phyloP scores from a whole-genome alignment of 1,139 yeast genomes.

The Yamadazyma songkhlaensis region DNA sequence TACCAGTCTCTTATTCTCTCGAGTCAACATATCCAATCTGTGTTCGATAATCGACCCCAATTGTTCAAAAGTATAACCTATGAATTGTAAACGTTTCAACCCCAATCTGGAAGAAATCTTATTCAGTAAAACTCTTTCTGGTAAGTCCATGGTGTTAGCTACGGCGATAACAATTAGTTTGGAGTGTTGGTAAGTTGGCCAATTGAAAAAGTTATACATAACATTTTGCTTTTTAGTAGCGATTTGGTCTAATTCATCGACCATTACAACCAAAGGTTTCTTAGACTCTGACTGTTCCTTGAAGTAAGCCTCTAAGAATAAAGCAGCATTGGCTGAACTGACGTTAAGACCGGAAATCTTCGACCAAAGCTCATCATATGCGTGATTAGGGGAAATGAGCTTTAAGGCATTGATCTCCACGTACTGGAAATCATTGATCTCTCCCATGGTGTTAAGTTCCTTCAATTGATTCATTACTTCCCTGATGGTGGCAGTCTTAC shows the following conservation, averaged over 20 bases:
- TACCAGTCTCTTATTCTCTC: slow-evolving; percentile 34
- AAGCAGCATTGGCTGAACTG: slow-evolving; percentile 60
- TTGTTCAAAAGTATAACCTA: slow-evolving; percentile 83
- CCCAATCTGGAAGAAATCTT: slow-evolving; percentile 93
- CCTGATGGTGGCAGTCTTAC: slow-evolving; percentile 90
- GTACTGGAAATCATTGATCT: slow-evolving; percentile 60
- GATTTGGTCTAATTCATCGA: slow-evolving; percentile 93
- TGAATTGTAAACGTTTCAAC: slow-evolving; percentile 77
- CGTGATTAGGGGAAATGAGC: slow-evolving; percentile 76
- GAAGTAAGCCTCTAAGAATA: slow-evolving; percentile 39
- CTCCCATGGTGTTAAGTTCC: slow-evolving; percentile 42
- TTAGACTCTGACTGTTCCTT: slow-evolving; percentile 23
- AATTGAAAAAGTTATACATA: slow-evolving; percentile 93
- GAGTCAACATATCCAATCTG: slow-evolving; percentile 58
- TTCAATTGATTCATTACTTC: slow-evolving; percentile 75
- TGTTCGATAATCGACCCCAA: slow-evolving; percentile 71
- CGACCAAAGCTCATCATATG: slow-evolving; percentile 83
- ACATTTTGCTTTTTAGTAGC: slow-evolving; percentile 84
- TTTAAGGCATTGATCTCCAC: slow-evolving; percentile 91
- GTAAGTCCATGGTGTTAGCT: slow-evolving; percentile 96
- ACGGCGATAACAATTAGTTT: slow-evolving; percentile 86
- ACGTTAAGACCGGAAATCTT: slow-evolving; percentile 63
- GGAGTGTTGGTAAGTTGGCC: slow-evolving; percentile 87
- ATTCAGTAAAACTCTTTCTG: slow-evolving; percentile 83
- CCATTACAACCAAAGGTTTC: slow-evolving; percentile 67